These are phyloP conservation scores for Crinitomyces ghanaensis DNA, from an alignment of 805 yeast species.

Conservation along the genomic window DNA sequence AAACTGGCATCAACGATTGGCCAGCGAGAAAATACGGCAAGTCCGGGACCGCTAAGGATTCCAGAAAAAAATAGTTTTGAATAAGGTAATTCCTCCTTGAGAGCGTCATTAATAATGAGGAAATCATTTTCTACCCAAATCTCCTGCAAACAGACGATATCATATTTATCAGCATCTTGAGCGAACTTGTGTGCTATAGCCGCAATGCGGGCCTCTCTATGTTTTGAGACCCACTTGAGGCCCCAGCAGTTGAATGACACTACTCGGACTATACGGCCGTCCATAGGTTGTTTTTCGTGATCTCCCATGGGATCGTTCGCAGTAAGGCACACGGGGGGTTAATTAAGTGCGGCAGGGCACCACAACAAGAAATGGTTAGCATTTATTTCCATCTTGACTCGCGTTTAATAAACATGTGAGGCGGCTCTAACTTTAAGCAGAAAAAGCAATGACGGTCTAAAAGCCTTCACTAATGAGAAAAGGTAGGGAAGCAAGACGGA, in stretches of 20 bases:
- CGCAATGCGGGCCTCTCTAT: conserved; percentile 47
- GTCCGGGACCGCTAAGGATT: conserved; percentile 84
- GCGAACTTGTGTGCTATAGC: conserved; percentile 66
- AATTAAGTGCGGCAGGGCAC: too few relatives aligned
- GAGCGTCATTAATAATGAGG: conserved; percentile 42
- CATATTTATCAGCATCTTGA: conserved; percentile 39
- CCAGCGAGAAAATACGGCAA: conserved; percentile 69
- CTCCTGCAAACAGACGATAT: conserved; percentile 88
- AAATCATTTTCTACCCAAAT: conserved; percentile 85
- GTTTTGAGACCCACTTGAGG: conserved; percentile 67
- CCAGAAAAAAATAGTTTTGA: conserved; percentile 69
- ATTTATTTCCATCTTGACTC: too few relatives aligned
- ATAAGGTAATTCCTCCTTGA: conserved; percentile 44
- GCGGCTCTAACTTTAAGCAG: too few relatives aligned
- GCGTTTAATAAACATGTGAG: too few relatives aligned
- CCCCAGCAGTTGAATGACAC: conserved; percentile 44
- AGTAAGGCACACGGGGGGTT: too few relatives aligned
- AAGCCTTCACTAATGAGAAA: too few relatives aligned
- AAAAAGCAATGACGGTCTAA: too few relatives aligned
- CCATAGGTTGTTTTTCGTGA: too few relatives aligned
- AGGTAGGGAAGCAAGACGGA: too few relatives aligned
- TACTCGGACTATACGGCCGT: conserved; percentile 14
- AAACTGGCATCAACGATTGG: conserved; percentile 74
- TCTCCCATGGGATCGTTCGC: too few relatives aligned
- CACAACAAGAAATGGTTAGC: too few relatives aligned